phyloP scores from a whole-genome alignment of 441 rosid genomes.

The Lepidium campestre region DNA sequence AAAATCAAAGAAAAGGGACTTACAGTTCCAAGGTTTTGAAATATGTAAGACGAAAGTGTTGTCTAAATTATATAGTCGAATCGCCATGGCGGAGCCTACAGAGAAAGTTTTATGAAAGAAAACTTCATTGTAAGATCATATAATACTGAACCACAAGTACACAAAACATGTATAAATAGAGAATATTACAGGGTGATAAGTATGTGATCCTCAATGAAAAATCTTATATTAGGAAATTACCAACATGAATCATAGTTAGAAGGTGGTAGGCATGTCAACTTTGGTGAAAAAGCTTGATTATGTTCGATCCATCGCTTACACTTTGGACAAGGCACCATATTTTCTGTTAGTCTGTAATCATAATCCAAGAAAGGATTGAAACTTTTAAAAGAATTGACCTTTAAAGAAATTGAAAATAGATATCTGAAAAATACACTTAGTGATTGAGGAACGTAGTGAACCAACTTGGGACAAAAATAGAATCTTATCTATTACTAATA shows the following conservation, averaged over 20 bases:
- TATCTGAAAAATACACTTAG: too few species aligned
- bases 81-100: neutral
- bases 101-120: neutral
- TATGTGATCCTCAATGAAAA: constrained; percentile 52
- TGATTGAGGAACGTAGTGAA: too few species aligned
- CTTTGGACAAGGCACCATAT: constrained; percentile 69
- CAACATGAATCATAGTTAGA: constrained; percentile 57
- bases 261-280: constrained; percentile 50
- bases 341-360: constrained; percentile 25
- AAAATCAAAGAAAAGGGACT: neutral
- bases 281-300: constrained; percentile 39
- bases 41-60: constrained; percentile 23
- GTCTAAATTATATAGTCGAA: too few species aligned
- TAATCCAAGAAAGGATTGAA: neutral
- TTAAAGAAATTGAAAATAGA: neutral
- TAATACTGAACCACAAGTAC: neutral
- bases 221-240: constrained; percentile 13
- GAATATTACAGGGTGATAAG: constrained; percentile 36
- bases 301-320: constrained; percentile 51
- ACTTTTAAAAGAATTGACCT: neutral
- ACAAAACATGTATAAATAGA: neutral
- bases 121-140: neutral
- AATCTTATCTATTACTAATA: too few species aligned
- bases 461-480: too few species aligned
- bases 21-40: constrained; percentile 48